Evolutionary conservation across 257 asterid species (phyloP), one percentile per base, ranked within the genome.

Genomic region (Anisodus tanguticus): DNA sequence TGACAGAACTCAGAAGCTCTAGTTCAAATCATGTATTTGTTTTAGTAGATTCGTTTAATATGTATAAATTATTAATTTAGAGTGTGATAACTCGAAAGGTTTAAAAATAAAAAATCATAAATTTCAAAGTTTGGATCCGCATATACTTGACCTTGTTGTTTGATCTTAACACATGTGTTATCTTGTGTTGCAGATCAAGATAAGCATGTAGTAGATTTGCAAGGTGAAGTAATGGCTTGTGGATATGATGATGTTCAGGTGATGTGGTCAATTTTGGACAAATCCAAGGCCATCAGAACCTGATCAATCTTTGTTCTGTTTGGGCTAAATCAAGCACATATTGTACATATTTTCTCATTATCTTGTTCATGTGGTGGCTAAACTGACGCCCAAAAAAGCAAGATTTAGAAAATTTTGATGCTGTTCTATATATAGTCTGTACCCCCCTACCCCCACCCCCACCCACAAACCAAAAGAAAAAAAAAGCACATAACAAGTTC

Each of bases 201-300:
- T 22, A 87, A 78, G 11, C 82, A 88, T 63, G 79, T 86, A 9
- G 88, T 89, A 91, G 93, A 88, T 86, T 86, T 94, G 84, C 95
- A 93, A 8, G 98, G 95, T 4, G 98, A 94, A 85, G 98, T 94
- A 54, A 94, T 93, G 98, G 95, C 95, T 0, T 94, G 98, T 85
- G 93, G 86, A 1, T 94, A 94, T 79, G 98, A 93, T 55, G 98
- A 94, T 88, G 98, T 93, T 10, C 98, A 93, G 31, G 97, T 94
- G 31, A 94, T 94, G 98, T 94, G 98, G 98, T 93, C 97, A 6
- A 94, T 94, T 69, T 88, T 94, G 90, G 98, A 94, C 89, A 92
- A 94, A 88, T 87, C 94, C 80, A 91, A 92, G 86, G 82, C 90
- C 84, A 76, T 76, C 11, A 87, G 79, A 66, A 87, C 89, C 57